Evolutionary conservation across 805 yeast species (phyloP).

Genomic region (Kurtzmaniella fragi): DNA sequence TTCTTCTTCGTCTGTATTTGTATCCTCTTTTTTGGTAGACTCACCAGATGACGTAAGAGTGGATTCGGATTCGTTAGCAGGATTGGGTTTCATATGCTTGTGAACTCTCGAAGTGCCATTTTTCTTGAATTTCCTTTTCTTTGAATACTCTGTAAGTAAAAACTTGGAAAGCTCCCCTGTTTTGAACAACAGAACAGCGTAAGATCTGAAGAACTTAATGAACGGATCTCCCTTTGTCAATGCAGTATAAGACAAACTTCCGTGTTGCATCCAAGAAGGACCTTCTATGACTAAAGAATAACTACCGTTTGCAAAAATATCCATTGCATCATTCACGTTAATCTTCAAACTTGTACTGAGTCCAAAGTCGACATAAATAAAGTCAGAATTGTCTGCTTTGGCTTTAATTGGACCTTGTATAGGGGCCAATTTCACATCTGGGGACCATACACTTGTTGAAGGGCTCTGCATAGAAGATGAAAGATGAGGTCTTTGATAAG

Average conservation of each 20-base stretch:
- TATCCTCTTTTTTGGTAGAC: neutral
- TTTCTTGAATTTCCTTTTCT: conserved; percentile 8
- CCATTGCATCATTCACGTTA: conserved; percentile 28
- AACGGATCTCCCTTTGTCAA: conserved; percentile 37
- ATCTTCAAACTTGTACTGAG: conserved; percentile 28
- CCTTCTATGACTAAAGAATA: conserved; percentile 33
- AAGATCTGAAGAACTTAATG: conserved; percentile 30
- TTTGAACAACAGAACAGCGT: conserved; percentile 25
- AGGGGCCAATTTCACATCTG: too few relatives aligned
- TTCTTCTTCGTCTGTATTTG: conserved; percentile 6
- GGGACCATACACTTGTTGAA: too few relatives aligned
- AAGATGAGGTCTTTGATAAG: too few relatives aligned
- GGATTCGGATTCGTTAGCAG: neutral
- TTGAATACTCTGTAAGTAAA: conserved; percentile 13
- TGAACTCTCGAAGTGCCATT: neutral
- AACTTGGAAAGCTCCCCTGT: conserved; percentile 31
- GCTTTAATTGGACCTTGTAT: too few relatives aligned
- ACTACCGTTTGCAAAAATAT: conserved; percentile 30
- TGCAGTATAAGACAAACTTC: conserved; percentile 35
- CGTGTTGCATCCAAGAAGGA: conserved; percentile 34
- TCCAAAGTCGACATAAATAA: conserved; percentile 30
- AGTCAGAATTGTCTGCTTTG: neutral
- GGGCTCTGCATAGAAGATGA: too few relatives aligned
- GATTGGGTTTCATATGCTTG: too few relatives aligned
- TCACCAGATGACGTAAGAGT: neutral